Evolutionary conservation across 345 rosid species (phyloP).

Genomic region (Leavenworthia alabamica): DNA sequence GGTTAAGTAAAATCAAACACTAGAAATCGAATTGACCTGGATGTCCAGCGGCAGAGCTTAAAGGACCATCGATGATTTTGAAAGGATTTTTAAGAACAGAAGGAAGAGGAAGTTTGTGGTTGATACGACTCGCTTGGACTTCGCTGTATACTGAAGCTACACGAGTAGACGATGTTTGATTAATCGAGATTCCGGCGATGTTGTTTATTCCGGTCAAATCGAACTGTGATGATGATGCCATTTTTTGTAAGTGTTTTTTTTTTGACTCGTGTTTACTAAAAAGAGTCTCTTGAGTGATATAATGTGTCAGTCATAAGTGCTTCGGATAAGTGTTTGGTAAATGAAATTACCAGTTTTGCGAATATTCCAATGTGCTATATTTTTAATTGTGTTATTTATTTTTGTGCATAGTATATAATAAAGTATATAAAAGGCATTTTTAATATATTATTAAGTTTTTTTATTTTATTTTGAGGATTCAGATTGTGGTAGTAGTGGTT

Average conservation of each 20-base stretch:
- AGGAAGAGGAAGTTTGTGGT: conserved; percentile 74
- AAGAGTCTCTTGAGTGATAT: conserved; percentile 11
- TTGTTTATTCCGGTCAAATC: conserved; percentile 19
- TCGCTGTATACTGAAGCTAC: conserved; percentile 68
- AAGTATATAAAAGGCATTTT: no score
- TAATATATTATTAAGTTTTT: neutral
- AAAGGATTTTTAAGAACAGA: conserved; percentile 63
- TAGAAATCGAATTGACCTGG: conserved; percentile 40
- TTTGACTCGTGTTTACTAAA: neutral
- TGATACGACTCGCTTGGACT: conserved; percentile 73
- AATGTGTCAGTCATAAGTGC: conserved; percentile 13
- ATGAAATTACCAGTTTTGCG: neutral
- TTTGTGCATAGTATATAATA: neutral
- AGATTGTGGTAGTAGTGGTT: neutral
- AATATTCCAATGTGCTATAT: conserved; percentile 7
- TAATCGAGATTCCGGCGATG: conserved; percentile 24
- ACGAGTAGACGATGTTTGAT: conserved; percentile 32
- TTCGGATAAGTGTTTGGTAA: conserved; percentile 18
- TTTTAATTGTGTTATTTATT: neutral
- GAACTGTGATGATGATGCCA: conserved; percentile 15
- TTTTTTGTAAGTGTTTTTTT: neutral
- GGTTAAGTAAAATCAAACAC: neutral
- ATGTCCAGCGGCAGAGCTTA: conserved; percentile 85
- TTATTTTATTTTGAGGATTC: neutral
- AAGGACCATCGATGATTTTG: conserved; percentile 70